Evolutionary conservation across 2,329 filamentous ascomycete species (phyloP), one percentile per base, ranked within the genome.

Genomic region (Phyllosticta citriasiana): DNA sequence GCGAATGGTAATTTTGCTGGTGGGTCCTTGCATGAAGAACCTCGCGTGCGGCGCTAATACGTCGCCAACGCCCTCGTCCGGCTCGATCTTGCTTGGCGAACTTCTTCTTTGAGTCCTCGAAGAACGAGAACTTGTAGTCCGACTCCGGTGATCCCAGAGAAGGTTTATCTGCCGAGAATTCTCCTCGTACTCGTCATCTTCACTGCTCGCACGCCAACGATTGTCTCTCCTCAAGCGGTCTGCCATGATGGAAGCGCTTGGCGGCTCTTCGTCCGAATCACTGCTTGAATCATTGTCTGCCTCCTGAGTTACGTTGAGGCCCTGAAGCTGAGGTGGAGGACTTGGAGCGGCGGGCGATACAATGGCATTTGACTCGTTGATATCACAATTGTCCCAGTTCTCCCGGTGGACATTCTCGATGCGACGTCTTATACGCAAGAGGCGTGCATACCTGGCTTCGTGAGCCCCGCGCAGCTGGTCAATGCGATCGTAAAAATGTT

Each of bases 1-100:
- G 62, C 84, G 87, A 67, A 97, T 88, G 14, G 87, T 91, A 67
- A 94, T 93, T 73, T 88, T 91, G 76, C 85, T 90, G 77, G 91
- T 92, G 67, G 88, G 84, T 72, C 86, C 84, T 68, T 88, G 86
- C 60, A 97, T 95, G 69, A 87, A 88, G 75, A 97, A 97, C 27
- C 84, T 84, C 2, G 91, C 90, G 72, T 91, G 85, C 0, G 90
- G 90, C 35, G 80, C 80, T 73, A 92, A 80, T 4, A 89, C 59
- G 25, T 68, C 67, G 6, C 64, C 62, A n/a, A 64, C 63, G 7
- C 63, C 64, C 2, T 69, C 66, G 10, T 65, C 67, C 9, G 68
- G 63, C 51, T 71, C 69, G 27, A 76, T 73, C 1, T 69, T 69
- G 60, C 73, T 74, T 1, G 73, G 73, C 8, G 66, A 65, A 16